Evolutionary conservation across 768 basidiomycete genomes (phyloP).

Genomic region (Rhodotorula toruloides): DNA sequence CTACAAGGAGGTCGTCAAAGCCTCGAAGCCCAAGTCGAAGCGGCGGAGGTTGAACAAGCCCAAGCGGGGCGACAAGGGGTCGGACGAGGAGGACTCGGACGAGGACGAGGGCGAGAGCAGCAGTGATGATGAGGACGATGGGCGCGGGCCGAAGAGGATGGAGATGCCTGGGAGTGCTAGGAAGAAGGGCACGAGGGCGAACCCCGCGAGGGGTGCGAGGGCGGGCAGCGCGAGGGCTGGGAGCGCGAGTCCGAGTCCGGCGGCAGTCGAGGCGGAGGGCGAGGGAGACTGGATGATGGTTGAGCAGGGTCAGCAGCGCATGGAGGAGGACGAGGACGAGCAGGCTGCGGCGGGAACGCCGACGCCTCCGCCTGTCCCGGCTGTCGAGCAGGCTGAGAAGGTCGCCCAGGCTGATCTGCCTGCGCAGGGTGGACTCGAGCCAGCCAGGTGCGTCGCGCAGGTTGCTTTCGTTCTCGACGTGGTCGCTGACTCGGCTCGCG

Average conservation of each 20-base stretch:
- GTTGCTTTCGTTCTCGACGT: not conserved
- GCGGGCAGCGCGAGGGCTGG: not conserved
- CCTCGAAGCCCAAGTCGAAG: conserved; percentile 23
- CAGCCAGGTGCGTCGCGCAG: conserved; percentile 22
- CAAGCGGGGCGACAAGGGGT: conserved; percentile 23
- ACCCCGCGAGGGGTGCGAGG: conserved; percentile 5
- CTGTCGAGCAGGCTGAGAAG: conserved; percentile 14
- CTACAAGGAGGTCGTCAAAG: conserved; percentile 75
- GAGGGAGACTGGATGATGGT: conserved; percentile 21
- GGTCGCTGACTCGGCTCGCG: too few species aligned
- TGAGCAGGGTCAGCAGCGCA: conserved; percentile 4
- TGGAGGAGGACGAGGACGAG: not conserved
- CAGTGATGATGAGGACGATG: conserved; percentile 12
- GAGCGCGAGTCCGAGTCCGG: not conserved
- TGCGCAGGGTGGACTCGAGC: conserved; percentile 3
- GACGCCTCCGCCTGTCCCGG: not conserved
- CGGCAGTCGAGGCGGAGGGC: not conserved
- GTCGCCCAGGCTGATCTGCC: conserved; percentile 13
- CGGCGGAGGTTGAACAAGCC: conserved; percentile 30
- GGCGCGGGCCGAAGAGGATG: conserved; percentile 18
- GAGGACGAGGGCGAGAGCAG: conserved; percentile 1
- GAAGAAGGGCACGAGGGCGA: not conserved
- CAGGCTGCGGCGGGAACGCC: not conserved
- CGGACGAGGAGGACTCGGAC: conserved; percentile 23
- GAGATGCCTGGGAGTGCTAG: conserved; percentile 18